Conservation (phyloP, 192 early-diverging fungal species). For the Mortierella claussenii region DNA sequence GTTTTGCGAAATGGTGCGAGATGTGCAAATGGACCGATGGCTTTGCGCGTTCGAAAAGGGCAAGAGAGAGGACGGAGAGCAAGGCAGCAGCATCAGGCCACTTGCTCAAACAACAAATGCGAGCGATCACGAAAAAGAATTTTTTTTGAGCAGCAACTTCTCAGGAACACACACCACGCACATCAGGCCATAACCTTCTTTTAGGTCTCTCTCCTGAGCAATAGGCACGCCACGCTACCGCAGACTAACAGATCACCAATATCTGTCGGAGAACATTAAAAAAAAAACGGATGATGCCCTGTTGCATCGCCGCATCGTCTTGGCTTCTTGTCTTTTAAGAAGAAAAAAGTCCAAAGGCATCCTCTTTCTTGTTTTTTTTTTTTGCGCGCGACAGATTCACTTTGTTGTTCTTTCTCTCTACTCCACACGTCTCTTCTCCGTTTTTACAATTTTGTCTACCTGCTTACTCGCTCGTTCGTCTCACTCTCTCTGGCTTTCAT, state of each 20-base stretch:
- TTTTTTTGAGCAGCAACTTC: slow-evolving; percentile 1
- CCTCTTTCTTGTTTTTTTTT: neutral
- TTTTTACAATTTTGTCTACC: too few species aligned
- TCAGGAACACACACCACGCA: slow-evolving; percentile 4
- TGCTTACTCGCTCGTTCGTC: too few species aligned
- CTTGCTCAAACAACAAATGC: neutral
- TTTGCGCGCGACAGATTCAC: neutral
- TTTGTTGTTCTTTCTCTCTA: neutral
- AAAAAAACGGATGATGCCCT: neutral
- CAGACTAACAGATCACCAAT: neutral
- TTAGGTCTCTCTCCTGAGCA: neutral
- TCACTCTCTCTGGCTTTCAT: too few species aligned
- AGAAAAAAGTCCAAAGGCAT: neutral
- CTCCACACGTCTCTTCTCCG: too few species aligned
- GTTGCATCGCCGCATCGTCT: neutral
- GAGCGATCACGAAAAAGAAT: too few species aligned
- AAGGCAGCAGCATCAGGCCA: slow-evolving; percentile 3
- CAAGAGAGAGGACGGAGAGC: too few species aligned
- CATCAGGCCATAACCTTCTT: slow-evolving; percentile 8
- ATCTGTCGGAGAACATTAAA: neutral
- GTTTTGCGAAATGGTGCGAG: too few species aligned
- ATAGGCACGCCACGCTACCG: neutral
- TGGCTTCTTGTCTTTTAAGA: neutral
- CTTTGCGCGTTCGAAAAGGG: too few species aligned
- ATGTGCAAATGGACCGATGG: too few species aligned